Base-by-base conservation (phyloP, 1,284 basidiomycete species). In the Austropuccinia psidii region DNA sequence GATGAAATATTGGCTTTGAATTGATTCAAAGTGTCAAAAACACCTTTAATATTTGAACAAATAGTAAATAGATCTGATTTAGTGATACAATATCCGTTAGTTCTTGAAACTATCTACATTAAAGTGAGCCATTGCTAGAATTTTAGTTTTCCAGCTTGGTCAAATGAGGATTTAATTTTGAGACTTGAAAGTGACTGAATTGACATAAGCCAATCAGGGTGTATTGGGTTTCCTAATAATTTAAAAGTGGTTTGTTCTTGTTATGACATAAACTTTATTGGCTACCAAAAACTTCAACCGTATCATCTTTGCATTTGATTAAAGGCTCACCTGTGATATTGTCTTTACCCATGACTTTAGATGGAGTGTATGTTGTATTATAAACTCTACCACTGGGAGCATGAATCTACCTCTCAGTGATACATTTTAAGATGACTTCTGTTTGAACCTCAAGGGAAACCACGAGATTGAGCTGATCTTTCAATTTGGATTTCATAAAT, bases 391-490 rank as follows among this genome's bases (percentile, higher is more conserved):
- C 96, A 0, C 91, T 94, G 1, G 91, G 87, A 1, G 91, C 84
- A 81, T 98, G 95, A 4, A 98, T 87, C 91, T 91, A 98, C 66
- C 94, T 89, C 77, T 93, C 83, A 43, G 90, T 88, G 79, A 98
- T 97, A 50, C 95, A 88, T 73, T 87, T 85, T 73, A 97, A 84
- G 79, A 98, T 96, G 67, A 95, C 86, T 52, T 89, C 84, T 79
- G 97, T 93, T 0, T 93, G 88, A 15, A 98, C 93, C 77, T 94
- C 89, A 52, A 98, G 84, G 80, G 96, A 93, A 70, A 96, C 87
- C 61, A 98, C 87, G 75, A 98, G 85, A 76, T 89, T 92, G 72
- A 98, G 83, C 27, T 83, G 82, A 79, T 76, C 67, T 2, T 80
- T 78, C 62, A 72, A 37, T 47, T 80, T 78, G 57, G 79, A 74